Conservation (phyloP, 306 rosid species). For the Gynostemma pentaphyllum region DNA sequence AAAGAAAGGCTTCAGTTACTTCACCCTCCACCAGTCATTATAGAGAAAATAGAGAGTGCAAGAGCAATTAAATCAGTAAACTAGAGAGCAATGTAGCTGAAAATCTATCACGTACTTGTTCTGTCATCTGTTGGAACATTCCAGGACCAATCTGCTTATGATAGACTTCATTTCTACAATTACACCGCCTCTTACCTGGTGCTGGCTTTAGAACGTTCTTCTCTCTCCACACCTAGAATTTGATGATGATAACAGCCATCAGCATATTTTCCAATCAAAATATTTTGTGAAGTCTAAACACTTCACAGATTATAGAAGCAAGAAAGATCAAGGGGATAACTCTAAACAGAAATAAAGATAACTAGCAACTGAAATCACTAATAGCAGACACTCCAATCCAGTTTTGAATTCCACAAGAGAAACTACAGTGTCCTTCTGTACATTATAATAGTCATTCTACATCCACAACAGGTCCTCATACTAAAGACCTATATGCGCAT, state of each 20-base stretch:
- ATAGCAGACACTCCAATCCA: background rate
- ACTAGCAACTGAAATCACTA: background rate
- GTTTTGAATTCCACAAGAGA: too few relatives aligned
- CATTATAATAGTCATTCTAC: too few relatives aligned
- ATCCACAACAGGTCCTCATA: too few relatives aligned
- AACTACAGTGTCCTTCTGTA: too few relatives aligned
- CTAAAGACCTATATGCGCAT: too few relatives aligned
- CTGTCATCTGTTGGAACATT: slow-evolving; percentile 98
- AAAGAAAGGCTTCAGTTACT: background rate
- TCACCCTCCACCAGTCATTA: background rate
- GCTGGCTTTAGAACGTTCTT: slow-evolving; percentile 78
- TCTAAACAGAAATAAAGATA: background rate
- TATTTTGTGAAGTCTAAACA: background rate
- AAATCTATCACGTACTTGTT: slow-evolving; percentile 44
- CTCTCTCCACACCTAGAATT: slow-evolving; percentile 88
- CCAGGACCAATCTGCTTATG: slow-evolving; percentile 99
- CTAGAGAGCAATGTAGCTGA: slow-evolving; percentile 1
- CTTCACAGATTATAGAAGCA: background rate
- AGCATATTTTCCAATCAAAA: background rate
- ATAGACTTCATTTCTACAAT: slow-evolving; percentile 92
- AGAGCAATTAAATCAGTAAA: background rate
- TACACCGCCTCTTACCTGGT: slow-evolving; percentile 93
- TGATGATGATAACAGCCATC: background rate
- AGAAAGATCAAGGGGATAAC: background rate
- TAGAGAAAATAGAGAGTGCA: background rate